A percentile compares a stretch with the other conserved stretches of the same genome.
Conservation (phyloP, 257 asterid genomes). For the Capsicum chinense region DNA sequence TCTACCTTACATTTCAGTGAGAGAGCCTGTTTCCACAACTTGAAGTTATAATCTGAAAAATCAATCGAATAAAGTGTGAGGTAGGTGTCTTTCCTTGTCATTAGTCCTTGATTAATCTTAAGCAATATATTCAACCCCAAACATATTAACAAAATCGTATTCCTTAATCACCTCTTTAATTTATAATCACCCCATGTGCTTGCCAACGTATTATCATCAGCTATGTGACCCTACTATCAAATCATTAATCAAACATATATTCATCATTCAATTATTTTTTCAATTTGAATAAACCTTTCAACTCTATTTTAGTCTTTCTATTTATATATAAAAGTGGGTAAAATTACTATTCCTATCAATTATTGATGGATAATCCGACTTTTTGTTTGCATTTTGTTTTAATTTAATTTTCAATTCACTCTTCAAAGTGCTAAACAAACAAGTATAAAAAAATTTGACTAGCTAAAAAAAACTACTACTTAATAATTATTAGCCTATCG, state of each 20-base stretch:
- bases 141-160: conserved; percentile 23
- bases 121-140: conserved; percentile 8
- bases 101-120: neutral
- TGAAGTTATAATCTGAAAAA: too few species aligned
- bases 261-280: neutral
- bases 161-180: conserved; percentile 20
- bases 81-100: conserved; percentile 18
- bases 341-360: neutral
- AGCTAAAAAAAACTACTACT: neutral
- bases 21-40: too few species aligned
- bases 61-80: neutral
- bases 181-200: conserved; percentile 34
- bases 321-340: conserved; percentile 5
- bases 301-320: neutral
- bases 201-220: conserved; percentile 1
- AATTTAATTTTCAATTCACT: neutral
- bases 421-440: neutral
- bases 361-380: neutral
- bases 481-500: too few species aligned
- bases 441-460: neutral
- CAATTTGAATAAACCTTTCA: neutral
- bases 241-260: conserved; percentile 22
- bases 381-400: conserved; percentile 5
- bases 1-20: too few species aligned
- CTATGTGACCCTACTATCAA: conserved; percentile 23